A percentile compares a stretch with the other conserved stretches of the same genome.
Conservation (phyloP, 495 filamentous ascomycete species). For the Penicillium lividum region DNA sequence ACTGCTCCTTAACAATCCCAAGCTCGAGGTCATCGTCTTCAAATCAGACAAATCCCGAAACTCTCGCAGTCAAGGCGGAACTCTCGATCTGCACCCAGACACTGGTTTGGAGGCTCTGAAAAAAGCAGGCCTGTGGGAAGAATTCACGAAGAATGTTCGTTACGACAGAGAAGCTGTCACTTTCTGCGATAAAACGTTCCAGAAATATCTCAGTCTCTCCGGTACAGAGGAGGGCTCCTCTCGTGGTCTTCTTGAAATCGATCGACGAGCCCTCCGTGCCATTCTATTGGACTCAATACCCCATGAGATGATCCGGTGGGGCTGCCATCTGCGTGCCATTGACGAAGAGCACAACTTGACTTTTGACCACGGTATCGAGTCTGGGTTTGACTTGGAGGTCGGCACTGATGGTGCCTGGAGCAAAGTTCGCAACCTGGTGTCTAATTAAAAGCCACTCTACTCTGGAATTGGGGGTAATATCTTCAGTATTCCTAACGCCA, state of each 20-base stretch:
- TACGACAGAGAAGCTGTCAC: slow-evolving; percentile 44
- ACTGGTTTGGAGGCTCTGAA: slow-evolving; percentile 54
- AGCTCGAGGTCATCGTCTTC: slow-evolving; percentile 42
- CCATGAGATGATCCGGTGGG: slow-evolving; percentile 28
- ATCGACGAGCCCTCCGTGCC: slow-evolving; percentile 26
- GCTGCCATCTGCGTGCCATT: slow-evolving; percentile 21
- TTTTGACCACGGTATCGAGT: slow-evolving; percentile 21
- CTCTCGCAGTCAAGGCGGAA: slow-evolving; percentile 48
- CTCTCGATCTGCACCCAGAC: slow-evolving; percentile 55
- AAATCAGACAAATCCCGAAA: slow-evolving; percentile 45
- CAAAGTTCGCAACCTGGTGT: slow-evolving; percentile 49
- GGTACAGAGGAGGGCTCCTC: slow-evolving; percentile 11
- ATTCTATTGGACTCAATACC: slow-evolving; percentile 34
- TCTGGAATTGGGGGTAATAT: slow-evolving; percentile 39
- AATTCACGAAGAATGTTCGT: slow-evolving; percentile 47
- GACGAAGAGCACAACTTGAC: slow-evolving; percentile 22
- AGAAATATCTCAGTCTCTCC: slow-evolving; percentile 15
- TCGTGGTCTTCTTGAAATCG: slow-evolving; percentile 33
- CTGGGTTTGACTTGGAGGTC: slow-evolving; percentile 49
- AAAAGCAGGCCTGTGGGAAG: slow-evolving; percentile 48
- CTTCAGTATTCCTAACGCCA: slow-evolving; percentile 19
- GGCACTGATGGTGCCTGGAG: slow-evolving; percentile 65
- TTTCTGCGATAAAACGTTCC: slow-evolving; percentile 21
- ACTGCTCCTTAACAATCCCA: slow-evolving; percentile 45
- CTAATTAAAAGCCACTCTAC: slow-evolving; percentile 48